Conservation (phyloP, 345 rosid genomes). For the Euphorbia lathyris region DNA sequence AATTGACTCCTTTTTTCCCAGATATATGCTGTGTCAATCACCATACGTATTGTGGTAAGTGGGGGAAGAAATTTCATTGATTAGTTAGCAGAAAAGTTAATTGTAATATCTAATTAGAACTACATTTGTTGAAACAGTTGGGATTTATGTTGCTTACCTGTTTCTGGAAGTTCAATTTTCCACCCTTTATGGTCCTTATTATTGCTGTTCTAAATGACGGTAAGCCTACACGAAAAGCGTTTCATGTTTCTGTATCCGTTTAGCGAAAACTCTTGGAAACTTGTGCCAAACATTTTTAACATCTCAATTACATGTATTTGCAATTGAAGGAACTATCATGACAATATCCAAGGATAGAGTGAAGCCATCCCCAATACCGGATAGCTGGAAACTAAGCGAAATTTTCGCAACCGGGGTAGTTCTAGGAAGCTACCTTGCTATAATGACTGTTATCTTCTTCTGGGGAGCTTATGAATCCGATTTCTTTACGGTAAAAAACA, state of each 20-base stretch:
- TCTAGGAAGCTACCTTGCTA: slow-evolving; percentile 69
- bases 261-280: too few species aligned
- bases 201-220: slow-evolving; percentile 82
- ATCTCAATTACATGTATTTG: background rate
- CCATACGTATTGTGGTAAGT: slow-evolving; percentile 81
- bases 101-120: slow-evolving; percentile 1
- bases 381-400: slow-evolving; percentile 88
- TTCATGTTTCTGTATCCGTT: too few species aligned
- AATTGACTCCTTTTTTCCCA: slow-evolving; percentile 14
- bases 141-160: slow-evolving; percentile 73
- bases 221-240: slow-evolving; percentile 13
- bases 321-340: slow-evolving; percentile 68
- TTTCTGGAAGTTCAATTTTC: slow-evolving; percentile 73
- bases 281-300: background rate
- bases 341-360: slow-evolving; percentile 93
- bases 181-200: slow-evolving; percentile 85
- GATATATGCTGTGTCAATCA: slow-evolving; percentile 86
- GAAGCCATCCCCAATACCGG: slow-evolving; percentile 82
- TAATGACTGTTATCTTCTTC: slow-evolving; percentile 69
- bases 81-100: background rate
- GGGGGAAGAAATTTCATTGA: background rate
- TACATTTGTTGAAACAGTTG: slow-evolving; percentile 35
- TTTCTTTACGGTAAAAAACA: slow-evolving; percentile 51
- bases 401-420: slow-evolving; percentile 86
- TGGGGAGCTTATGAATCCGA: slow-evolving; percentile 56